Evolutionary conservation across 805 yeast species (phyloP).

Genomic region (Candida ponderosae): DNA sequence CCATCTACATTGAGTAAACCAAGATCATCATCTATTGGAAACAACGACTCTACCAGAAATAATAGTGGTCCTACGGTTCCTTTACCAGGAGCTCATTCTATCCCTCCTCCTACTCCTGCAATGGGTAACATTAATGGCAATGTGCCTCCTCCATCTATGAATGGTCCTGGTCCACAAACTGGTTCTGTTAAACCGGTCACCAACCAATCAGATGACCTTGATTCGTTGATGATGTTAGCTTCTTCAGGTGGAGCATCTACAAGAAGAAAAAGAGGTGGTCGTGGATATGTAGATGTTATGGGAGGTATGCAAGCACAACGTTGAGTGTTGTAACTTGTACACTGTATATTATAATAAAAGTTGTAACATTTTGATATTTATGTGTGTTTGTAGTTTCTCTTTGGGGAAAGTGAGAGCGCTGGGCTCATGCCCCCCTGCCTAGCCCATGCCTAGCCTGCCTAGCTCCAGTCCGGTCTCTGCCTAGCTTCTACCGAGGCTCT

Average conservation of each 20-base stretch:
- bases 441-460: no score
- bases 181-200: slow-evolving; percentile 7
- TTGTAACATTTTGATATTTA: no score
- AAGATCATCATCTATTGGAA: slow-evolving; percentile 26
- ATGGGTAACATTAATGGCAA: slow-evolving; percentile 5
- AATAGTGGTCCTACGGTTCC: slow-evolving; percentile 5
- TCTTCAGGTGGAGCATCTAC: slow-evolving; percentile 20
- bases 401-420: no score
- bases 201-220: slow-evolving; percentile 28
- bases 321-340: no score
- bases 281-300: slow-evolving; percentile 69
- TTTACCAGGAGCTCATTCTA: slow-evolving; percentile 2
- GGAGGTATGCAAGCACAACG: slow-evolving; percentile 16
- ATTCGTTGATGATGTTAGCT: slow-evolving; percentile 34
- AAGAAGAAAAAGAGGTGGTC: slow-evolving; percentile 36
- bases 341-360: no score
- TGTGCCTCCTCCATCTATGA: slow-evolving; percentile 9
- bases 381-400: no score
- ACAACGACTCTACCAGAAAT: neutral
- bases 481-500: slow-evolving; percentile 1
- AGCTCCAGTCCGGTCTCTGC: no score
- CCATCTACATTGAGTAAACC: slow-evolving; percentile 27
- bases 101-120: slow-evolving; percentile 2
- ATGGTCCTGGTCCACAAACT: slow-evolving; percentile 1
- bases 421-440: no score